Percentiles rank a stretch among this genome's conserved stretches.
phyloP scores from a whole-genome alignment of 106 monocot genomes.

The Dendrobium nobile region DNA sequence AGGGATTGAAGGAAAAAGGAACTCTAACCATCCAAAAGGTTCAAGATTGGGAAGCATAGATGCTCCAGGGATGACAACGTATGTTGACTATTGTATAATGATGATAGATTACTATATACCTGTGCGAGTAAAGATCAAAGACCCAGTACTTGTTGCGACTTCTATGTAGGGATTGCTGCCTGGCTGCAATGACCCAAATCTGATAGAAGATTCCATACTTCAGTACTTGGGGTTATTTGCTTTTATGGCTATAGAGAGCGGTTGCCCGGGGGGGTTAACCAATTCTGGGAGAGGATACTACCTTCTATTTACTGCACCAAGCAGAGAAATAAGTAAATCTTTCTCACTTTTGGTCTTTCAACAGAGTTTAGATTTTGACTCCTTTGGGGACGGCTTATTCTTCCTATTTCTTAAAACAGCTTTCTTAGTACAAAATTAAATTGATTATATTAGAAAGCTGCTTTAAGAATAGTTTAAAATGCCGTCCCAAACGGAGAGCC shows the following conservation, averaged over 20 bases:
- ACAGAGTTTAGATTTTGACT: too few species aligned
- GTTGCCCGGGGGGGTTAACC: slow-evolving; percentile 90
- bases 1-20: slow-evolving; percentile 68
- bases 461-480: too few species aligned
- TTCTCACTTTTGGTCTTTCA: background rate
- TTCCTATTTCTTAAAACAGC: too few species aligned
- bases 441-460: too few species aligned
- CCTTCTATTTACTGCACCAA: slow-evolving; percentile 81
- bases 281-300: slow-evolving; percentile 96
- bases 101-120: slow-evolving; percentile 79
- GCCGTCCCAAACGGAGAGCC: too few species aligned
- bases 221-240: slow-evolving; percentile 91
- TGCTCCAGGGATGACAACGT: slow-evolving; percentile 64
- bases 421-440: too few species aligned
- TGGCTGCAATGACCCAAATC: slow-evolving; percentile 74
- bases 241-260: slow-evolving; percentile 93
- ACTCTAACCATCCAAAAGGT: slow-evolving; percentile 63
- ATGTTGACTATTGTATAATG: slow-evolving; percentile 75
- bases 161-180: slow-evolving; percentile 64
- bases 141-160: slow-evolving; percentile 61
- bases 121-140: slow-evolving; percentile 80
- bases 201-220: slow-evolving; percentile 72
- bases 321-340: slow-evolving; percentile 69
- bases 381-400: too few species aligned
- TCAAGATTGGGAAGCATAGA: slow-evolving; percentile 62